Evolutionary conservation across 2,329 filamentous ascomycete genomes (phyloP).

Genomic region (Sporothrix inflata): DNA sequence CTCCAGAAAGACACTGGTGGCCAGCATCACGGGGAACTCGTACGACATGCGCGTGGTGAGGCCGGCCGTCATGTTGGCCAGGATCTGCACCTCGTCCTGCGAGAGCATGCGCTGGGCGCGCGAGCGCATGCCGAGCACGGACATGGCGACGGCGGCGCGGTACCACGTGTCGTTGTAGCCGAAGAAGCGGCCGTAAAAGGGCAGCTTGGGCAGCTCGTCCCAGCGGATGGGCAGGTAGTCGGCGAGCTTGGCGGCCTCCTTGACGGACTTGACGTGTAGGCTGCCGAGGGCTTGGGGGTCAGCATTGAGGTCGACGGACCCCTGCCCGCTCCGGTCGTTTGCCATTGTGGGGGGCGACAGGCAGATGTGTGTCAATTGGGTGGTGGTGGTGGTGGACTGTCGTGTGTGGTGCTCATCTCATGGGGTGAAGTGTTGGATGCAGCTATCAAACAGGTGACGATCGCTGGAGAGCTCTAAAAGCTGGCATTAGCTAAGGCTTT

Average conservation of each 20-base stretch:
- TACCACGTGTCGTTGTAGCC: conserved; percentile 30
- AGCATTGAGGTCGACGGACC: neutral
- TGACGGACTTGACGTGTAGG: conserved; percentile 28
- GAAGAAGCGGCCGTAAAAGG: conserved; percentile 29
- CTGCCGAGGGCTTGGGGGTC: conserved; percentile 22
- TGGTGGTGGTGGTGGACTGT: neutral
- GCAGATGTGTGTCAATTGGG: neutral
- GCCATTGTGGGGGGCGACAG: conserved; percentile 8
- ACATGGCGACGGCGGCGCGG: conserved; percentile 29
- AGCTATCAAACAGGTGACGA: neutral
- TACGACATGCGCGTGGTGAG: conserved; percentile 26
- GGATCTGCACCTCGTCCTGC: conserved; percentile 33
- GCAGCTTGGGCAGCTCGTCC: conserved; percentile 30
- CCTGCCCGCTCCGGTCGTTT: neutral
- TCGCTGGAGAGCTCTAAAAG: neutral
- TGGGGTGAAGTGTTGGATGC: neutral
- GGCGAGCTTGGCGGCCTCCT: conserved; percentile 27
- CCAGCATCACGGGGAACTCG: conserved; percentile 29
- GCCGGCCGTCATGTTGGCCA: conserved; percentile 32
- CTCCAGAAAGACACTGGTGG: conserved; percentile 20
- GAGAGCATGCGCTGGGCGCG: conserved; percentile 31
- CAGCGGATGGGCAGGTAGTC: conserved; percentile 32
- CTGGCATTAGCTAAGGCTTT: conserved; percentile 3
- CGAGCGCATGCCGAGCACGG: conserved; percentile 30
- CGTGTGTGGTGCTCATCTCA: neutral